These are phyloP conservation scores for Fusarium pseudoanthophilum DNA, from an alignment of 2,329 filamentous ascomycete species.

Conservation along the genomic window DNA sequence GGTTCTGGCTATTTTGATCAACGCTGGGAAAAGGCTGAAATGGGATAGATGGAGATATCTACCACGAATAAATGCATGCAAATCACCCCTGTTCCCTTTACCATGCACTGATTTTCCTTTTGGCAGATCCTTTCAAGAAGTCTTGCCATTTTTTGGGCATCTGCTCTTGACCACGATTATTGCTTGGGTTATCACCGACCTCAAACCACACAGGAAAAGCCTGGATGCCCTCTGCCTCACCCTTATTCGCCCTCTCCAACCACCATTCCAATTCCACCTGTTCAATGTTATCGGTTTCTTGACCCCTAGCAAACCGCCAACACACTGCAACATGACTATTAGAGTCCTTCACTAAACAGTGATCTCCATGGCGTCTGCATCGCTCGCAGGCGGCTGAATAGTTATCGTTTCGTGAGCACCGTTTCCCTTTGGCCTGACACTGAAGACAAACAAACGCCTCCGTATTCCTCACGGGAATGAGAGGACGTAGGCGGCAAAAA, in stretches of 20 bases:
- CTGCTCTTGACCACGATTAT: neutral
- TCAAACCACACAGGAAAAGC: slow-evolving; percentile 31
- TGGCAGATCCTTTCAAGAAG: slow-evolving; percentile 11
- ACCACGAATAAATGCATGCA: neutral
- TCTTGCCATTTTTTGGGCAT: slow-evolving; percentile 24
- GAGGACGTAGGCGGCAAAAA: slow-evolving; percentile 30
- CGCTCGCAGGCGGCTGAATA: slow-evolving; percentile 25
- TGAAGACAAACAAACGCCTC: slow-evolving; percentile 35
- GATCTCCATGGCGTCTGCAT: slow-evolving; percentile 41
- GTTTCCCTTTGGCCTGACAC: slow-evolving; percentile 36
- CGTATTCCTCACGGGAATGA: neutral
- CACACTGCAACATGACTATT: slow-evolving; percentile 63
- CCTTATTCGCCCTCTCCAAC: slow-evolving; percentile 1
- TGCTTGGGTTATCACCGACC: slow-evolving; percentile 9
- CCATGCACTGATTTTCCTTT: neutral
- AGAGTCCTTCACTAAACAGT: slow-evolving; percentile 50
- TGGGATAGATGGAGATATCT: neutral
- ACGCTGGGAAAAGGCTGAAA: neutral
- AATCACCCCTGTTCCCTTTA: neutral
- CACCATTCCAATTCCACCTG: slow-evolving; percentile 1
- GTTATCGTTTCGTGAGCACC: slow-evolving; percentile 39
- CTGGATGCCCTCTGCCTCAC: neutral
- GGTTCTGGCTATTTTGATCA: neutral
- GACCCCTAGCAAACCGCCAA: slow-evolving; percentile 3
- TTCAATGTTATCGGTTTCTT: neutral